Evolutionary conservation across 2,329 filamentous ascomycete species (phyloP).

Genomic region (Knoxdaviesia proteae): DNA sequence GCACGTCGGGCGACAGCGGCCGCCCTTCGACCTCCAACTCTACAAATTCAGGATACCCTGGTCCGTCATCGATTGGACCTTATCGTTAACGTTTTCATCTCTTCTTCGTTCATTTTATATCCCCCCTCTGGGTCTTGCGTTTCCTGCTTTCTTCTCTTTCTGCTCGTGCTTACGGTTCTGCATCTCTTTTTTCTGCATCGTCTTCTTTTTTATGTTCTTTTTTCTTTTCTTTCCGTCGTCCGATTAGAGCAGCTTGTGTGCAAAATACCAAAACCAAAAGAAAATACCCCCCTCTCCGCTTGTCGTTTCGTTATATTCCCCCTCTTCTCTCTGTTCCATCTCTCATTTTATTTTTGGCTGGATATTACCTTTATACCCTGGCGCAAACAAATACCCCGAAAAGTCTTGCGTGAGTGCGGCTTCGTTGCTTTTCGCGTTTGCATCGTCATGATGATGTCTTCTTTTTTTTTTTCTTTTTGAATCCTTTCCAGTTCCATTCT

Average conservation of each 20-base stretch:
- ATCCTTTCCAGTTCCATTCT: too few species aligned
- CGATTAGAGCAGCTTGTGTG: conserved; percentile 8
- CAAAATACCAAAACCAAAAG: conserved; percentile 22
- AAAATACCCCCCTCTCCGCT: too few species aligned
- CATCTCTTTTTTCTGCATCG: conserved; percentile 13
- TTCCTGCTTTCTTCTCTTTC: too few species aligned
- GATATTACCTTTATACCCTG: conserved; percentile 47
- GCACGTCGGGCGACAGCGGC: conserved; percentile 76
- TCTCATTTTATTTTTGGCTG: conserved; percentile 20
- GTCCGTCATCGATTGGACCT: conserved; percentile 48
- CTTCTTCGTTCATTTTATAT: conserved; percentile 10
- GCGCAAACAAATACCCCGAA: conserved; percentile 36
- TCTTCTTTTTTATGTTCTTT: conserved; percentile 10
- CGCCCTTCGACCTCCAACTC: conserved; percentile 89
- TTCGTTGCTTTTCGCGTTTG: conserved; percentile 22
- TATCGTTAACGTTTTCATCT: conserved; percentile 28
- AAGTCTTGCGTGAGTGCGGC: conserved; percentile 17
- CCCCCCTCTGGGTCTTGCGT: conserved; percentile 3
- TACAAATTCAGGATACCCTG: conserved; percentile 89
- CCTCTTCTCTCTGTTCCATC: too few species aligned
- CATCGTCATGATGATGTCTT: conserved; percentile 15
- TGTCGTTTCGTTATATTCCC: too few species aligned
- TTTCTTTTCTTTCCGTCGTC: conserved; percentile 4
- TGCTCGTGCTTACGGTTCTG: too few species aligned
- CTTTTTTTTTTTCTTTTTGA: conserved; percentile 8